Evolutionary conservation across 805 yeast species (phyloP).

Genomic region (Millerago galiae): DNA sequence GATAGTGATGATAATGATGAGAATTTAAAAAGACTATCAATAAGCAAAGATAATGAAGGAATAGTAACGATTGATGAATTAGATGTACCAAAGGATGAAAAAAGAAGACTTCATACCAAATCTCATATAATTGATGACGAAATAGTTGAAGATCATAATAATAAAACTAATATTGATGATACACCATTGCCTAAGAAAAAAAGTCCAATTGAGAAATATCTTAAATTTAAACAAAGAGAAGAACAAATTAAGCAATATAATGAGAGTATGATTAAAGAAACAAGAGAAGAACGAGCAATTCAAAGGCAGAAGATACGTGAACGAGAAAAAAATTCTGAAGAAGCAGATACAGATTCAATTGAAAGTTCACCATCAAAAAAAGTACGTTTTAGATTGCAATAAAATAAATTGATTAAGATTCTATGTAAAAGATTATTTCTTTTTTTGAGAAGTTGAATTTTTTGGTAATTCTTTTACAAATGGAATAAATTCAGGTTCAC

Average conservation of each 20-base stretch:
- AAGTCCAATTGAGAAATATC: constrained; percentile 11
- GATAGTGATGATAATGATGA: not conserved
- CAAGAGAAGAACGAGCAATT: constrained; percentile 7
- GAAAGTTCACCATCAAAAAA: constrained; percentile 9
- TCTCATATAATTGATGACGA: not conserved
- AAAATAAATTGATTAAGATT: not conserved
- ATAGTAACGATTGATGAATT: not conserved
- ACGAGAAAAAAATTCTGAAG: constrained; percentile 1
- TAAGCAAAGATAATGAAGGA: not conserved
- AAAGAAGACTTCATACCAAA: not conserved
- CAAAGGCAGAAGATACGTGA: constrained; percentile 8
- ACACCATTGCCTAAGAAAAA: constrained; percentile 18
- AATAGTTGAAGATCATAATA: not conserved
- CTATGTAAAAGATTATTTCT: constrained; percentile 27
- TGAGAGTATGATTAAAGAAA: constrained; percentile 7
- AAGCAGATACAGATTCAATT: not conserved
- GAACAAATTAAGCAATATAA: constrained; percentile 14
- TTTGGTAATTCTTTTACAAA: constrained; percentile 87
- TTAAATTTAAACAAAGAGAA: constrained; percentile 15
- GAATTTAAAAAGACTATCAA: not conserved
- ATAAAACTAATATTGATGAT: not conserved
- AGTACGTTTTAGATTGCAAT: constrained; percentile 7
- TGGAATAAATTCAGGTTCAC: constrained; percentile 96
- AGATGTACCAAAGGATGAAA: constrained; percentile 2
- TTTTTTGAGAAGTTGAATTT: constrained; percentile 78